These are phyloP conservation scores for Omphalotus guepiniiformis DNA, from an alignment of 768 basidiomycete species.

Conservation along the genomic window DNA sequence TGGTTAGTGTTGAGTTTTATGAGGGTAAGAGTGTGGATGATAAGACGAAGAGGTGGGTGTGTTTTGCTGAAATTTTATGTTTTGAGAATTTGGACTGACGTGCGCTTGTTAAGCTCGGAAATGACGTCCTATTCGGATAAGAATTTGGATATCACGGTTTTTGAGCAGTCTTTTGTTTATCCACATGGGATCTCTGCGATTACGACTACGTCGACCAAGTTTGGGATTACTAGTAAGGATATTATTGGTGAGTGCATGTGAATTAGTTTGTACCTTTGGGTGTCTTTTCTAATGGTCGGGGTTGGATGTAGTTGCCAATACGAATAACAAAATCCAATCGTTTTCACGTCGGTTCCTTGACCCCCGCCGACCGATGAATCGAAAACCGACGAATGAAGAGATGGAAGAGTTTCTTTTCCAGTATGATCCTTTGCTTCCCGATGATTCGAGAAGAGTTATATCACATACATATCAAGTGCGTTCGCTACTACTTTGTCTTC, in stretches of 20 bases:
- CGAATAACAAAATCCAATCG: constrained; percentile 66
- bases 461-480: constrained; percentile 25
- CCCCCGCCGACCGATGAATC: constrained; percentile 72
- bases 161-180: constrained; percentile 68
- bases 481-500: neutral
- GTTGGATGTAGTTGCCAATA: constrained; percentile 77
- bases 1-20: constrained; percentile 87
- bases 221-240: constrained; percentile 84
- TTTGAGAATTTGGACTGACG: neutral
- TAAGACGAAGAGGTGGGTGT: constrained; percentile 63
- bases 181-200: constrained; percentile 68
- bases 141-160: constrained; percentile 47
- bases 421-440: constrained; percentile 76
- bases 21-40: constrained; percentile 69
- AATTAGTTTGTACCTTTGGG: too few relatives aligned
- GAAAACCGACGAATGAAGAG: constrained; percentile 73
- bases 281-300: neutral
- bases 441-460: constrained; percentile 56
- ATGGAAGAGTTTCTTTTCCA: constrained; percentile 81
- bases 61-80: constrained; percentile 15
- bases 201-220: constrained; percentile 76
- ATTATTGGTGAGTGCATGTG: constrained; percentile 72
- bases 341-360: constrained; percentile 73
- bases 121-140: constrained; percentile 52
- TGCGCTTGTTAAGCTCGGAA: constrained; percentile 39